phyloP scores from a whole-genome alignment of 805 yeast species.

The Saturnispora hagleri region DNA sequence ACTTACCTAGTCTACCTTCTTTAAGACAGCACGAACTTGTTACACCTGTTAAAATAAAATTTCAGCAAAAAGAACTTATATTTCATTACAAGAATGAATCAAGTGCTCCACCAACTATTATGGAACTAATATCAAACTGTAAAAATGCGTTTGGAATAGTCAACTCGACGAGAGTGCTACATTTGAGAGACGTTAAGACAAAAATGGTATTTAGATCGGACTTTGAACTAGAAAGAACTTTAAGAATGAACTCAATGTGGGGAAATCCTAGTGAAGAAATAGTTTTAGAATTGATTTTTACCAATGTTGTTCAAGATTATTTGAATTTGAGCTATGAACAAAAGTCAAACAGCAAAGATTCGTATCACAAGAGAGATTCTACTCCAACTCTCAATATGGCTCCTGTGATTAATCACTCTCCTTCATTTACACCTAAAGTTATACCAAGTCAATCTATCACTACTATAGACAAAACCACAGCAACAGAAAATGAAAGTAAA shows the following conservation, averaged over 20 bases:
- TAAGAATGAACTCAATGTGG: constrained; percentile 20
- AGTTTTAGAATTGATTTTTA: constrained; percentile 32
- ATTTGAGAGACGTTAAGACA: constrained; percentile 27
- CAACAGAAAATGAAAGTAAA: background rate
- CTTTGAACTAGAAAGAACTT: constrained; percentile 38
- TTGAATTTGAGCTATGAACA: constrained; percentile 23
- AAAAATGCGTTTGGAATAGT: constrained; percentile 59
- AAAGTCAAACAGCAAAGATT: constrained; percentile 2
- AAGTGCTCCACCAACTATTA: constrained; percentile 71
- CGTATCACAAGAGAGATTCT: background rate
- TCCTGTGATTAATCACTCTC: background rate
- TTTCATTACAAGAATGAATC: constrained; percentile 56
- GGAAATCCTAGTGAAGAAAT: constrained; percentile 21
- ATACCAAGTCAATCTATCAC: background rate
- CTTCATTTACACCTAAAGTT: background rate
- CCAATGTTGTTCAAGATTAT: constrained; percentile 21
- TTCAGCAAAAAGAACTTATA: constrained; percentile 45
- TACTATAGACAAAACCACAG: background rate
- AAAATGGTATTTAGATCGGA: constrained; percentile 33
- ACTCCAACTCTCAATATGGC: background rate
- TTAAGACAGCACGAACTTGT: constrained; percentile 17
- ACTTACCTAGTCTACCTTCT: constrained; percentile 7
- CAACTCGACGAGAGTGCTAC: constrained; percentile 27
- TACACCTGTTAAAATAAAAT: constrained; percentile 37
- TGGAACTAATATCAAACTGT: constrained; percentile 74